These are phyloP conservation scores for Linnemannia schmuckeri DNA, from an alignment of 192 early-diverging fungal genomes.

Conservation along the genomic window DNA sequence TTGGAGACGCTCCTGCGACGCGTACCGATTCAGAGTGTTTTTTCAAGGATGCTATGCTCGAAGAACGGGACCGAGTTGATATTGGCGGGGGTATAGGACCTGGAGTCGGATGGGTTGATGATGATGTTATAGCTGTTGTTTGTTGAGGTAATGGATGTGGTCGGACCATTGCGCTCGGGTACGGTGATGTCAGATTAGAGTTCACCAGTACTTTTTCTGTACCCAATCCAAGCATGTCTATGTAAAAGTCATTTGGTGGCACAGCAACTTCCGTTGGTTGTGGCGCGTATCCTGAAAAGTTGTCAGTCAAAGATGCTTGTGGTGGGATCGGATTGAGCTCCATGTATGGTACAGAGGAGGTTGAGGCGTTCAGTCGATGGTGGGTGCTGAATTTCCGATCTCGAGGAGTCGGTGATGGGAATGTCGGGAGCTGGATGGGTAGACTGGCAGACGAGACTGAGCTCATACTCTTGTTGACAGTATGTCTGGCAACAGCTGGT, in stretches of 20 bases:
- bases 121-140: neutral
- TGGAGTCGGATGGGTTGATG: no score
- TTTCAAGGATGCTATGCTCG: neutral
- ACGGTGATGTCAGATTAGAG: neutral
- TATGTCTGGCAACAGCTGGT: neutral
- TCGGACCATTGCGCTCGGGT: neutral
- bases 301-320: neutral
- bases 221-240: constrained; percentile 23
- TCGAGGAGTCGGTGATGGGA: constrained; percentile 17
- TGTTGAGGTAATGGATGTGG: neutral
- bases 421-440: constrained; percentile 10
- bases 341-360: neutral
- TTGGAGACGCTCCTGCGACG: constrained; percentile 12
- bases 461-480: neutral
- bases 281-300: neutral
- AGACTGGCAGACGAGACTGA: constrained; percentile 2
- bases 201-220: neutral
- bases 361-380: neutral
- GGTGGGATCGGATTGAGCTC: neutral
- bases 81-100: neutral
- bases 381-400: neutral
- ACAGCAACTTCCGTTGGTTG: neutral
- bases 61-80: constrained; percentile 19
- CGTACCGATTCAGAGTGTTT: neutral
- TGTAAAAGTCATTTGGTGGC: constrained; percentile 12